phyloP scores from a whole-genome alignment of 805 yeast genomes.

The Metahyphopichia silvanorum region DNA sequence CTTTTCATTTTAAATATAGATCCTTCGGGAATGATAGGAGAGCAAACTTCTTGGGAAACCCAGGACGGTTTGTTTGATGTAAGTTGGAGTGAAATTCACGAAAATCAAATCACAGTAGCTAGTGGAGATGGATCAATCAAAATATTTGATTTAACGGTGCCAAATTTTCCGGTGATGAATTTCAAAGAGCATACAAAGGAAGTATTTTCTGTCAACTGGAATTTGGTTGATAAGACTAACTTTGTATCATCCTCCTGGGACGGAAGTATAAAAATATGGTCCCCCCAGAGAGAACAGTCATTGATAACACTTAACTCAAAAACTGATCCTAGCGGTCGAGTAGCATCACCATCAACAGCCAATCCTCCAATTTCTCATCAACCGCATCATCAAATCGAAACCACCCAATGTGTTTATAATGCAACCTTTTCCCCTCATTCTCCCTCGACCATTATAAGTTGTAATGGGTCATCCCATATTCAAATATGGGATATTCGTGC shows the following conservation, averaged over 20 bases:
- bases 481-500: conserved; percentile 82
- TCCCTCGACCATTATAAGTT: conserved; percentile 63
- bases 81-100: conserved; percentile 89
- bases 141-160: conserved; percentile 69
- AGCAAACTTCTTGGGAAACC: conserved; percentile 68
- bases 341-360: conserved; percentile 22
- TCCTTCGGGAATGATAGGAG: conserved; percentile 57
- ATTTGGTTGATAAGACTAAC: conserved; percentile 58
- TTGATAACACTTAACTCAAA: conserved; percentile 49
- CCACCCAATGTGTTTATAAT: conserved; percentile 68
- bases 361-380: conserved; percentile 29
- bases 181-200: conserved; percentile 77
- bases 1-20: conserved; percentile 67
- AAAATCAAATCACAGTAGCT: conserved; percentile 77
- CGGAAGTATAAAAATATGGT: conserved; percentile 79
- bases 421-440: conserved; percentile 84
- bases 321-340: conserved; percentile 23
- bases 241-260: conserved; percentile 91
- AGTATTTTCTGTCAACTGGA: conserved; percentile 74
- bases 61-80: conserved; percentile 90
- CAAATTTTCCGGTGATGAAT: conserved; percentile 67
- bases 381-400: conserved; percentile 26
- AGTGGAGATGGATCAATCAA: conserved; percentile 90
- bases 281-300: conserved; percentile 56
- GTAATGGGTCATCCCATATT: conserved; percentile 69